Evolutionary conservation across 2,329 filamentous ascomycete species (phyloP), one percentile per base, ranked within the genome.

Genomic region (Xylaria sp.): DNA sequence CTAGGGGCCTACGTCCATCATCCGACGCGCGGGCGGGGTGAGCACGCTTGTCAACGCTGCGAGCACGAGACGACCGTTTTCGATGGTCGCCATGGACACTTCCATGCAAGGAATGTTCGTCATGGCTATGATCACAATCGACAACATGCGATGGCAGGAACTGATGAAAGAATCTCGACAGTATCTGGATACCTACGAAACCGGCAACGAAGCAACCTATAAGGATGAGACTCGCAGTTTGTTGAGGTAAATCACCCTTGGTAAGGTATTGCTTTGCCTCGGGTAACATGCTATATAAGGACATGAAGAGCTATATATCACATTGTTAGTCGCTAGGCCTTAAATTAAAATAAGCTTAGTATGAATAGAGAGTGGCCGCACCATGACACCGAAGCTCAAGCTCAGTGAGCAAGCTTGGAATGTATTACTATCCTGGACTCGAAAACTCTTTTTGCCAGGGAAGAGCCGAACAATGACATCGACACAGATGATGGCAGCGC

Each of bases 321-420:
- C 46, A 36, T 13, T 28, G 42, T 64, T 62, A 67, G 36, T 31
- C 4, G 13, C 15, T 26, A 17, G 23, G 36, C 6, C 15, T 23
- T 20, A 13, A 4, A 2, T 23, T 36, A 42, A 56, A 54, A 58
- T 36, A 46, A 31, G 54, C 9, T 6, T 2, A 33, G 31, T 7
- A 38, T 33, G 40, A 51, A 20, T 10, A 36, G 15, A 49, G 66
- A 63, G 54, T 38, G 28, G 28, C 78, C 88, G 72, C 80, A 97
- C 94, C 94, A 99, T 97, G 54, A 98, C 94, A 51, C 96, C 95
- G 74, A 97, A 97, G 79, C 94, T 97, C 72, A 99, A 82, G 80
- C 94, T 97, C 69, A 98, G 82, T 0, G 95, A 97, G 26, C 90
- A 89, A 0, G 94, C 94, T 4, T 97, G 85, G 78, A 99, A 99